A percentile compares a stretch with the other conserved stretches of the same genome.
phyloP scores from a whole-genome alignment of 2,329 filamentous ascomycete species.

The Colletotrichum nymphaeae region DNA sequence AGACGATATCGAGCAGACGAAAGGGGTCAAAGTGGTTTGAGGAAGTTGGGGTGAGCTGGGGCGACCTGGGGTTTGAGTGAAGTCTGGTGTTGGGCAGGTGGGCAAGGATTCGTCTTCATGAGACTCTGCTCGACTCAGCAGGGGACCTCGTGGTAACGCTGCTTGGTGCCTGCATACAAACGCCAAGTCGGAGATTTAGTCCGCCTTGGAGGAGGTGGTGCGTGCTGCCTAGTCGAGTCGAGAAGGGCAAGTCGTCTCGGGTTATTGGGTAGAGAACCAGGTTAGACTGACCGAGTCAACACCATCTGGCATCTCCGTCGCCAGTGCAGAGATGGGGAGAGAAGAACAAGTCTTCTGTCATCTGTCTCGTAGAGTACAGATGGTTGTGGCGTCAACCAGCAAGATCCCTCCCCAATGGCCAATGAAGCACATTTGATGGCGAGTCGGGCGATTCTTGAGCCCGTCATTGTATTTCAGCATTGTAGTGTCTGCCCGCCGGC shows the following conservation, averaged over 20 bases:
- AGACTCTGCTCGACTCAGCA: conserved; percentile 15
- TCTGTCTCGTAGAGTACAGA: conserved; percentile 11
- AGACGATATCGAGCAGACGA: conserved; percentile 4
- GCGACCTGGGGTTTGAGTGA: neutral
- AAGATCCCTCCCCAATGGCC: neutral
- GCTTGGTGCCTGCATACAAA: neutral
- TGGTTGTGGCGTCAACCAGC: conserved; percentile 5
- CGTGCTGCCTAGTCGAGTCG: neutral
- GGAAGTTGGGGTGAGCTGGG: neutral
- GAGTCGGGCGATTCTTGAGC: neutral
- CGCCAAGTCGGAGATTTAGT: conserved; percentile 10
- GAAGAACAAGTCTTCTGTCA: conserved; percentile 17
- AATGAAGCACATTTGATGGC: neutral
- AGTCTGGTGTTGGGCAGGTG: neutral
- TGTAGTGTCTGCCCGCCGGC: neutral
- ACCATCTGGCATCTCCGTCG: neutral
- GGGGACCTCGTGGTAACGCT: neutral
- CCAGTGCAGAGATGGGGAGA: neutral
- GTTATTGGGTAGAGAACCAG: neutral
- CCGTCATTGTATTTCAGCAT: too few species aligned
- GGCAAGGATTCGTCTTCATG: neutral
- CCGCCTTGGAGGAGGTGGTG: neutral
- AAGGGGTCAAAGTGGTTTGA: conserved; percentile 22
- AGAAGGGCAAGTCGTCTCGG: neutral
- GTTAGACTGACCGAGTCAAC: neutral